These are phyloP conservation scores for Neohortaea acidophila DNA, from an alignment of 495 filamentous ascomycete genomes.

Conservation along the genomic window DNA sequence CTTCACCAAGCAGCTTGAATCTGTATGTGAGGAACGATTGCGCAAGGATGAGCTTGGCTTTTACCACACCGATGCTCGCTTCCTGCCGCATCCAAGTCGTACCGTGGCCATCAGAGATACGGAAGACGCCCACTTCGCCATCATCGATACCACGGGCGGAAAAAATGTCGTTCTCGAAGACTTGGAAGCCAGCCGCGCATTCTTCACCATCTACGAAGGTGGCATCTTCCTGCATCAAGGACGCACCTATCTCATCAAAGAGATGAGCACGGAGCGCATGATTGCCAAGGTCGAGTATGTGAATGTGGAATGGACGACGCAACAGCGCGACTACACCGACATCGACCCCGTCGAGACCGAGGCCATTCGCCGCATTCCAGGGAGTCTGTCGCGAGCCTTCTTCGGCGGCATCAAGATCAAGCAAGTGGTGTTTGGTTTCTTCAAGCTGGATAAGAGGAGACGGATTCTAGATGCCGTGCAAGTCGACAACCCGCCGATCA, in stretches of 20 bases:
- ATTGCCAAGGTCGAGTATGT: constrained; percentile 65
- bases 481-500: constrained; percentile 84
- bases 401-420: constrained; percentile 72
- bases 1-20: constrained; percentile 59
- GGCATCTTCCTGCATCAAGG: constrained; percentile 97
- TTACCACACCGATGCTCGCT: constrained; percentile 79
- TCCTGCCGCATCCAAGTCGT: constrained; percentile 67
- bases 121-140: constrained; percentile 83
- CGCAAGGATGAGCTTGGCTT: constrained; percentile 60
- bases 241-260: constrained; percentile 74
- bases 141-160: constrained; percentile 72
- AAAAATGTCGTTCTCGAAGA: constrained; percentile 82
- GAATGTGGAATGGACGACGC: constrained; percentile 90
- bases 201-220: constrained; percentile 93
- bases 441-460: constrained; percentile 72
- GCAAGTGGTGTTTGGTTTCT: constrained; percentile 84
- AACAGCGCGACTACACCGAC: constrained; percentile 87
- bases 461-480: constrained; percentile 83
- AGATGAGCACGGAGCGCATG: constrained; percentile 63
- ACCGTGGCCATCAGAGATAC: constrained; percentile 84
- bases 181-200: constrained; percentile 85
- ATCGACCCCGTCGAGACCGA: constrained; percentile 86
- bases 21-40: constrained; percentile 61
- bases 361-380: constrained; percentile 53
- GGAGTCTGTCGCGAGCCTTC: constrained; percentile 48